Base-by-base conservation (phyloP, 2,329 filamentous ascomycete genomes). In the Juglanconis juglandina region DNA sequence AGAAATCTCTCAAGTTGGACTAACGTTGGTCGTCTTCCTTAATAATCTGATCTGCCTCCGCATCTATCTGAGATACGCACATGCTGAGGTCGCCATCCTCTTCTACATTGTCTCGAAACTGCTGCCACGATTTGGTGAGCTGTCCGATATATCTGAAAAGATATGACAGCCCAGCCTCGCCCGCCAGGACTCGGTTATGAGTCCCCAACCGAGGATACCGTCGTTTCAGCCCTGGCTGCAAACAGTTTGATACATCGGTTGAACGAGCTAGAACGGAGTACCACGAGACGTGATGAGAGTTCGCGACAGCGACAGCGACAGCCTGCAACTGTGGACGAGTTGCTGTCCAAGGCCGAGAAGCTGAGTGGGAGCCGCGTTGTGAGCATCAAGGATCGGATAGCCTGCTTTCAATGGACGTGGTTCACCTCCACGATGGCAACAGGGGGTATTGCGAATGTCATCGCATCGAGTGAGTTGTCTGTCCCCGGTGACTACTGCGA, bases 371-470 rank as follows among this genome's bases (percentile, higher is more conserved):
- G 11, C 1, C 32, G 48, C 14, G 32, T 13, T 9, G 72, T 82
- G 50, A 72, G 79, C 14, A 67, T 84, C 52, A 74, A 77, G 42
- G 81, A 83, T 63, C 73, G 82, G 41, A 79, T 84, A 61, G 77
- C 75, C 46, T 84, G 79, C 62, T 79, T 79, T 63, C 77, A 77
- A 66, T 94, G 90, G 90, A 92, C 89, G 0, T 94, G 87, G 81
- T 94, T 92, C 68, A 91, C 89, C 30, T 81, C 81, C 73, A 91
- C 89, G 11, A 81, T 82, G 77, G 82, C 82, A 2, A 84, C 82
- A 0, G 82, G 82, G 33, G 81, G 82, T n/a, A 73, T 85, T 60
- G 78, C 81, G 50, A 85, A 83, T 61, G 78, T 82, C n/a, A 70
- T 85, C 49, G 73, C 79, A 66, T 75, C 77, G 3, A 72, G 87